A percentile compares a stretch with the other conserved stretches of the same genome.
These are phyloP conservation scores for Passiflora organensis DNA, from an alignment of 345 rosid species.

Conservation along the genomic window DNA sequence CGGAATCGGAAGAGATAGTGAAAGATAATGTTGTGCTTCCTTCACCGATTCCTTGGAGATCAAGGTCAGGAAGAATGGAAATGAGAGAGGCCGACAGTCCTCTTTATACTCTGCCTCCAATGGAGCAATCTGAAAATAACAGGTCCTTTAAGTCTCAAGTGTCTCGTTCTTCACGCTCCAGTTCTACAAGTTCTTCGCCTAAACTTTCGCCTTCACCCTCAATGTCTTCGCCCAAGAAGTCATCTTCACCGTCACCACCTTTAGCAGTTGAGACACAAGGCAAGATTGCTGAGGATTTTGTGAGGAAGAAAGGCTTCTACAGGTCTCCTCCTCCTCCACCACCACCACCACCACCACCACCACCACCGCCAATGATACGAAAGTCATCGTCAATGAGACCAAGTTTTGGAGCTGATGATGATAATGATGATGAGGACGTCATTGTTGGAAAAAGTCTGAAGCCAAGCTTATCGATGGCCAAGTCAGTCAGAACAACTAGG, in stretches of 20 bases:
- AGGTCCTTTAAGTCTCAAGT: conserved; percentile 26
- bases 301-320: conserved; percentile 42
- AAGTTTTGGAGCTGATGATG: conserved; percentile 11
- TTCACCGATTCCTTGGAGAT: conserved; percentile 94
- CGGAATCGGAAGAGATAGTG: conserved; percentile 22
- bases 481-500: conserved; percentile 25
- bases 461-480: conserved; percentile 18
- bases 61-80: conserved; percentile 74
- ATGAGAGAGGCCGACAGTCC: conserved; percentile 34
- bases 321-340: conserved; percentile 54
- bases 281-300: conserved; percentile 40
- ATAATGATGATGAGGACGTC: conserved; percentile 17
- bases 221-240: conserved; percentile 19
- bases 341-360: conserved; percentile 68
- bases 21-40: conserved; percentile 60
- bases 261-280: conserved; percentile 36
- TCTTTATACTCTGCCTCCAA: conserved; percentile 16
- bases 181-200: conserved; percentile 33
- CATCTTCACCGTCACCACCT: conserved; percentile 6
- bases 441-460: conserved; percentile 6
- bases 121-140: conserved; percentile 29
- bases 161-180: conserved; percentile 23
- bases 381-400: conserved; percentile 35
- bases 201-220: conserved; percentile 40
- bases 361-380: conserved; percentile 13